A percentile compares a stretch with the other conserved stretches of the same genome.
phyloP scores from a whole-genome alignment of 768 basidiomycete genomes.

The Leccinum uliginosum region DNA sequence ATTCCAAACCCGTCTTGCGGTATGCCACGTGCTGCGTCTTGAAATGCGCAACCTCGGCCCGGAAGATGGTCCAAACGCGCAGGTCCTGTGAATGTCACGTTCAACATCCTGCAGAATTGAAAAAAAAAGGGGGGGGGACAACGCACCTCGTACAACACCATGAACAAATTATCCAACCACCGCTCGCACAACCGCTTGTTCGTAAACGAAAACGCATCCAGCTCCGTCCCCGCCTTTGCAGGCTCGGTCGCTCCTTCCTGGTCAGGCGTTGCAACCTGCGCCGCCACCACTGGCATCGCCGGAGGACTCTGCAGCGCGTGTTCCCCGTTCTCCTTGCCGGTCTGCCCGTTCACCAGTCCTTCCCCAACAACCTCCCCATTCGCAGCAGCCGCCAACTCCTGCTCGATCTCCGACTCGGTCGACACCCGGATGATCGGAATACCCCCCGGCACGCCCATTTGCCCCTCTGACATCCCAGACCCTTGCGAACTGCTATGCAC shows the following conservation, averaged over 20 bases:
- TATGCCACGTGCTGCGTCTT: conserved; percentile 98
- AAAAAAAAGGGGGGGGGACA: not conserved
- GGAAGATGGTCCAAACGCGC: conserved; percentile 97
- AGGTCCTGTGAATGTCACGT: conserved; percentile 56
- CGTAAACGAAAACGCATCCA: conserved; percentile 84
- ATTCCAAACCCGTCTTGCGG: conserved; percentile 93
- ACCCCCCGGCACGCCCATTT: not conserved
- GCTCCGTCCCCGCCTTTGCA: conserved; percentile 19
- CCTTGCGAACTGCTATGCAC: conserved; percentile 36
- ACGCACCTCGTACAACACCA: conserved; percentile 93
- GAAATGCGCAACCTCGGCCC: conserved; percentile 97
- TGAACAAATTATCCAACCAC: conserved; percentile 97
- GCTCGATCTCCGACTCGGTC: conserved; percentile 58
- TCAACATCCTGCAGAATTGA: not conserved
- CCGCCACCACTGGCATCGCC: conserved; percentile 37
- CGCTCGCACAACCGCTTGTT: conserved; percentile 96
- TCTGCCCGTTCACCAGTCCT: not conserved
- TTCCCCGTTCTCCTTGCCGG: conserved; percentile 22
- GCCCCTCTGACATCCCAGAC: conserved; percentile 27
- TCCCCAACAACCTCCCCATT: conserved; percentile 19
- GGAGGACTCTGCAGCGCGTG: not conserved
- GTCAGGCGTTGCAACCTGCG: conserved; percentile 21
- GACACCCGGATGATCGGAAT: conserved; percentile 81
- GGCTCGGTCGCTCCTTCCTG: conserved; percentile 23
- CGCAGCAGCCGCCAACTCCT: conserved; percentile 32